Conservation (phyloP, 1,284 basidiomycete species). For the Microbotryum scabiosae region DNA sequence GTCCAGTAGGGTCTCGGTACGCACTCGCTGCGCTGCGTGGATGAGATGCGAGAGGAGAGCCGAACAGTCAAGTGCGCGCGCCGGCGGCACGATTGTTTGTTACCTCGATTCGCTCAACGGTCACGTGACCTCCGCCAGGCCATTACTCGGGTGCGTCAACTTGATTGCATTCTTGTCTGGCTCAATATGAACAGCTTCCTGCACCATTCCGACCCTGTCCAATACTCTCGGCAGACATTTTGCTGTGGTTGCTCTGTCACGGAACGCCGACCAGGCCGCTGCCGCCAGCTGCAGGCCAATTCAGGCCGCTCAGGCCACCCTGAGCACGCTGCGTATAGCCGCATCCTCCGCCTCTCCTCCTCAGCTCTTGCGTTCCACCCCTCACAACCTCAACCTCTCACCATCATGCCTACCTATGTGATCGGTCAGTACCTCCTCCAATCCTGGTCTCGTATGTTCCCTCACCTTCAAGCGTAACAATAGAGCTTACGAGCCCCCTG, state of each 20-base stretch:
- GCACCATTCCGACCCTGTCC: too few species aligned
- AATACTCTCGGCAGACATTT: too few species aligned
- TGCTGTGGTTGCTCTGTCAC: too few species aligned
- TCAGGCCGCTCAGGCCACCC: neutral
- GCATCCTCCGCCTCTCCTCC: neutral
- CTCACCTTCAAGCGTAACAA: neutral
- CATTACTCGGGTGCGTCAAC: neutral
- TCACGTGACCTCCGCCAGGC: neutral
- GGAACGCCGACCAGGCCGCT: too few species aligned
- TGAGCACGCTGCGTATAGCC: neutral
- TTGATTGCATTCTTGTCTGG: too few species aligned
- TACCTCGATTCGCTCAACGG: neutral
- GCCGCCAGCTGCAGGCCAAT: neutral
- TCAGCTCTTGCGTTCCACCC: neutral
- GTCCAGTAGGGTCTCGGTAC: too few species aligned
- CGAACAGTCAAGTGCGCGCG: neutral
- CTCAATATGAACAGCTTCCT: too few species aligned
- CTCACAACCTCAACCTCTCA: too few species aligned
- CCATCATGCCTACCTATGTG: conserved; percentile 22
- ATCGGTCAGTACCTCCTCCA: conserved; percentile 12
- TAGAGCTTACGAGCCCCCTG: neutral
- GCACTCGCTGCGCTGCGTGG: too few species aligned
- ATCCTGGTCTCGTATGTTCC: neutral
- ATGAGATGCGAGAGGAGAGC: neutral
- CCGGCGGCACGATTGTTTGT: neutral